phyloP scores from a whole-genome alignment of 2,329 filamentous ascomycete genomes.

The Phoma sp. region DNA sequence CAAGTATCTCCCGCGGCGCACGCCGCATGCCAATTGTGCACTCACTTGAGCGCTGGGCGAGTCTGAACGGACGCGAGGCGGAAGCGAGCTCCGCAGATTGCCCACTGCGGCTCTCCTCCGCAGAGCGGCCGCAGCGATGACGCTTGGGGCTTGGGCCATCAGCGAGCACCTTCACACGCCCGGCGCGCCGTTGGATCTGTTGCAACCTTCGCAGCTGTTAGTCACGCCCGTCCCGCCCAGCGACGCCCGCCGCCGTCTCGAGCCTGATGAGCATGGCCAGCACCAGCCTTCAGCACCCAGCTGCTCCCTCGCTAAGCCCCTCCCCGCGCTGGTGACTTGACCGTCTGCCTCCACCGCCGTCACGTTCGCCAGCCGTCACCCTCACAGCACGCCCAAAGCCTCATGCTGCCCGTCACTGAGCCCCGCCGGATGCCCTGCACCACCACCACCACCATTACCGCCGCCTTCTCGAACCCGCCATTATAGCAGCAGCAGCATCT shows the following conservation, averaged over 20 bases:
- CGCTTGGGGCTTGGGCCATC: not conserved
- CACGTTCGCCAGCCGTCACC: not conserved
- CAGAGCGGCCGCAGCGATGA: not conserved
- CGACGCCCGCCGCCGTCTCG: not conserved
- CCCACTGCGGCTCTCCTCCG: not conserved
- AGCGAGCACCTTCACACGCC: not conserved
- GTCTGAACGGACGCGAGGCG: not conserved
- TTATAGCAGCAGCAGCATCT: not conserved
- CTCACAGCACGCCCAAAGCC: not conserved
- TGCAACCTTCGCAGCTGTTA: not conserved
- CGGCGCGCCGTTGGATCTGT: constrained; percentile 6
- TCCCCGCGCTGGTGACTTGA: not conserved
- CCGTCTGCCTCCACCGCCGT: not conserved
- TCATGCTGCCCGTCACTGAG: constrained; percentile 4
- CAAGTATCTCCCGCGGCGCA: no score
- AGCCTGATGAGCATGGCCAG: constrained; percentile 4
- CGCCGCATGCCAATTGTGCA: not conserved
- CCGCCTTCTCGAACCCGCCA: not conserved
- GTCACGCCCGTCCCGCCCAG: not conserved
- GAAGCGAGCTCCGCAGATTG: not conserved
- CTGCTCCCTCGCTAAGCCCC: constrained; percentile 10
- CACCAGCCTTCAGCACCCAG: not conserved
- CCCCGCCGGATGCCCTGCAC: constrained; percentile 2
- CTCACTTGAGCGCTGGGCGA: not conserved
- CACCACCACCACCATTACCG: not conserved